Base-by-base conservation (phyloP, 805 yeast species). In the Barnettozyma sp. region DNA sequence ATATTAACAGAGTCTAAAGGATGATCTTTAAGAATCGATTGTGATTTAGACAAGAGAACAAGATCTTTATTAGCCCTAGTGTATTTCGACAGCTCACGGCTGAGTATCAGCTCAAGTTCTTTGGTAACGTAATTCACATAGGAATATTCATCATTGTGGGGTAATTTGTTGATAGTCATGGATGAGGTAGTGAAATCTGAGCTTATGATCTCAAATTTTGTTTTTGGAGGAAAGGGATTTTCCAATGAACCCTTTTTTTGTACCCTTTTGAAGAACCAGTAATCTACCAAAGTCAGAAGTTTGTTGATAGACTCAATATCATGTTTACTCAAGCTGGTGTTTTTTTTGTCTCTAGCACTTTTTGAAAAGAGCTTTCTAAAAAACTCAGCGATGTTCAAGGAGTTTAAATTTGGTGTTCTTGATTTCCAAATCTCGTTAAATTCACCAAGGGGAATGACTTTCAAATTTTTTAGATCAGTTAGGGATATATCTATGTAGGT, bases 341-440 rank as follows among this genome's bases (percentile, higher is more conserved):
- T n/a, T 21, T 6, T 10, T 17, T 22, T 13, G 5, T 21, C 30
- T 2, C 12, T 24, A 13, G 7, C 21, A 9, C 27, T 22, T n/a
- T n/a, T n/a, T 8, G 25, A 23, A 13, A 38, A 30, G 13, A 30
- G 24, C 11, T 23, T 26, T 20, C 34, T 26, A 20, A 40, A 38
- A 15, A 41, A 38, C 16, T 25, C 26, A 5, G 36, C 31, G 10
- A 41, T 22, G 25, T 32, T 36, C 14, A 30, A 18, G 2, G 17
- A 16, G 9, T 30, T 30, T 23, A 30, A 18, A 11, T 36, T 28
- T 14, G 41, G 39, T 11, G 26, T 21, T 16, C 42, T 41, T 23
- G 35, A 23, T 20, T 26, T 38, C 41, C 42, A 41, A 18, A 41
- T 38, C 23, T 38, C 39, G 29, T 41, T 41, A 16, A 41, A 23